Evolutionary conservation across 1,139 yeast genomes (phyloP).

Genomic region (Sugiyamaella xylanicola): DNA sequence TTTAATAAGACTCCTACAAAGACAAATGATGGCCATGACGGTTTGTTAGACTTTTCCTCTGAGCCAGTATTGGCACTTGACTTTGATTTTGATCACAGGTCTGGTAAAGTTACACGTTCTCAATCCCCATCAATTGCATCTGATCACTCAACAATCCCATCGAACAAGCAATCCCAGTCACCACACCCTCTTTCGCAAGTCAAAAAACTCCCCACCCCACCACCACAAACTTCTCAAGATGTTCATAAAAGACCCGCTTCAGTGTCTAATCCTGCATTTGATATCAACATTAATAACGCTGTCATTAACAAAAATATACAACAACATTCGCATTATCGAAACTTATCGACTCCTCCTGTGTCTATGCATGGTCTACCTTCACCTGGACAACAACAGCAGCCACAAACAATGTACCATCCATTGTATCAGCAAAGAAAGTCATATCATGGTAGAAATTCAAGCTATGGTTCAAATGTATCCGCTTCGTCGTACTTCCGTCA

Average conservation of each 20-base stretch:
- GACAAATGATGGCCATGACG: background rate
- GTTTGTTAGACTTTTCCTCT: slow-evolving; percentile 17
- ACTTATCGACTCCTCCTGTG: slow-evolving; percentile 10
- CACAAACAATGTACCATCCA: slow-evolving; percentile 27
- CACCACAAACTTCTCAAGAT: slow-evolving; percentile 12
- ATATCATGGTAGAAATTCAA: slow-evolving; percentile 20
- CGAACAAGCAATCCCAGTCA: background rate
- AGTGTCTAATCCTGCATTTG: slow-evolving; percentile 17
- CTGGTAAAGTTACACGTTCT: slow-evolving; percentile 19
- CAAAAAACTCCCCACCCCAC: slow-evolving; percentile 13
- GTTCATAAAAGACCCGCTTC: slow-evolving; percentile 13
- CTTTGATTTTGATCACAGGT: slow-evolving; percentile 21
- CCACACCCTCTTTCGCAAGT: background rate
- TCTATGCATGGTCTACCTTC: background rate
- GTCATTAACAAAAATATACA: slow-evolving; percentile 1
- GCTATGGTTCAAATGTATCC: slow-evolving; percentile 23
- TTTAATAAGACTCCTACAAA: background rate
- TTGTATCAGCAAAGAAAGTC: slow-evolving; percentile 31
- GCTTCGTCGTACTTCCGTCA: slow-evolving; percentile 24
- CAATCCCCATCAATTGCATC: slow-evolving; percentile 17
- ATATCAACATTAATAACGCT: slow-evolving; percentile 17
- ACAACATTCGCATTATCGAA: slow-evolving; percentile 15
- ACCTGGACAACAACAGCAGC: slow-evolving; percentile 8
- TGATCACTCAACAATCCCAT: slow-evolving; percentile 10
- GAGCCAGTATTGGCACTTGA: slow-evolving; percentile 22